Conservation (phyloP, 768 basidiomycete genomes). For the Amanita phalloides region DNA sequence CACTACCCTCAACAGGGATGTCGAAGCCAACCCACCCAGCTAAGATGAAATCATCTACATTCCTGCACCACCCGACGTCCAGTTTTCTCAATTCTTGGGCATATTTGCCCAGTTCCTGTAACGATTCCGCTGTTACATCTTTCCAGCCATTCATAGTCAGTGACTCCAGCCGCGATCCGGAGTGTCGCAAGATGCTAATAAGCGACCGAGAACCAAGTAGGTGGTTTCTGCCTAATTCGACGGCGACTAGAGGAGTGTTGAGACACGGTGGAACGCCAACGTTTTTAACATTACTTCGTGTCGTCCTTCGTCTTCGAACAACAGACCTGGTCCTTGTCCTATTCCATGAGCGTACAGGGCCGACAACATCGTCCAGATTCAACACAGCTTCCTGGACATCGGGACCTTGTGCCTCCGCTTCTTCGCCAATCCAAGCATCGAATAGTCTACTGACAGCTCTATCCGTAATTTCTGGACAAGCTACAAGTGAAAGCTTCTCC, state of each 20-base stretch:
- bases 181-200: conserved; percentile 53
- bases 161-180: conserved; percentile 41
- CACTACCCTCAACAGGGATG: conserved; percentile 8
- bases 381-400: neutral
- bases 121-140: conserved; percentile 36
- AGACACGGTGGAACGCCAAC: neutral
- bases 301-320: neutral
- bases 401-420: neutral
- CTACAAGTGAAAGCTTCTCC: conserved; percentile 39
- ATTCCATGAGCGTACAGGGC: neutral
- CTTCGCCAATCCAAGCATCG: conserved; percentile 28
- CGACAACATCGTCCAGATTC: neutral
- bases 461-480: conserved; percentile 57
- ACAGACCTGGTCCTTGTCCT: neutral
- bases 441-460: conserved; percentile 65
- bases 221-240: conserved; percentile 60
- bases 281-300: conserved; percentile 3
- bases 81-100: conserved; percentile 38
- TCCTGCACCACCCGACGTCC: conserved; percentile 81
- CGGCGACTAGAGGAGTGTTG: conserved; percentile 34
- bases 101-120: conserved; percentile 22
- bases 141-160: conserved; percentile 78
- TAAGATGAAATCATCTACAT: conserved; percentile 73
- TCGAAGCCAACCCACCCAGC: conserved; percentile 47
- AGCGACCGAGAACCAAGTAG: conserved; percentile 45